These are phyloP conservation scores for Oryza longistaminata DNA, from an alignment of 176 grass and related monocot species.

Conservation along the genomic window DNA sequence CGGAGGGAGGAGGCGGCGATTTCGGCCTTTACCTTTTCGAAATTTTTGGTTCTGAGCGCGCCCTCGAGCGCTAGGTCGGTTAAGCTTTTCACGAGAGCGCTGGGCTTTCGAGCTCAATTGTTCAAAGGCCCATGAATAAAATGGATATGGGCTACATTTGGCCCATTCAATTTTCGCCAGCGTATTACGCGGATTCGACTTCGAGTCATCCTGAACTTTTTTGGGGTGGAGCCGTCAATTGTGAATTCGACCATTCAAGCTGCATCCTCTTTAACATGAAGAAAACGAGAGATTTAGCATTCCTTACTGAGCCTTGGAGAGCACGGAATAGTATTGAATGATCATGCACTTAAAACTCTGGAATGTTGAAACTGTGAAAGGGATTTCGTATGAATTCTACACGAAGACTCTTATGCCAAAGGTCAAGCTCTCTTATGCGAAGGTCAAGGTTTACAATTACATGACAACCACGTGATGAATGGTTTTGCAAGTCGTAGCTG, in stretches of 20 bases:
- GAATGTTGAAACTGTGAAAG: too few species aligned
- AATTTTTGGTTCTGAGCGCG: conserved; percentile 28
- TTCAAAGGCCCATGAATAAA: neutral
- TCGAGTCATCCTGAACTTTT: neutral
- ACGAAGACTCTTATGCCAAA: neutral
- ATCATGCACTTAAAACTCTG: too few species aligned
- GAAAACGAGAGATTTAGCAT: neutral
- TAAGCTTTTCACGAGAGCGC: neutral
- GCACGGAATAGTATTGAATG: neutral
- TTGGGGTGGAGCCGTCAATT: neutral
- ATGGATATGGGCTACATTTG: neutral
- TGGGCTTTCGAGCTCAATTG: neutral
- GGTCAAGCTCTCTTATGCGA: too few species aligned
- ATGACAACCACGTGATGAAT: neutral
- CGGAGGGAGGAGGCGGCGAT: neutral
- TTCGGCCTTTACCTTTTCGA: conserved; percentile 23
- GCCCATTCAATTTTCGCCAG: neutral
- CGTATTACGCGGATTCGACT: neutral
- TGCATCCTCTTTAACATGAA: neutral
- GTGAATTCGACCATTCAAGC: neutral
- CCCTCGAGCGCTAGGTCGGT: neutral
- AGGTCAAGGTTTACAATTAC: neutral
- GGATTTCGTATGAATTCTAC: neutral
- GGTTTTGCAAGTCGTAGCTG: neutral
- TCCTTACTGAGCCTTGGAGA: neutral